Evolutionary conservation across 495 filamentous ascomycete species (phyloP), one percentile per base, ranked within the genome.

Genomic region (Penicillium desertorum): DNA sequence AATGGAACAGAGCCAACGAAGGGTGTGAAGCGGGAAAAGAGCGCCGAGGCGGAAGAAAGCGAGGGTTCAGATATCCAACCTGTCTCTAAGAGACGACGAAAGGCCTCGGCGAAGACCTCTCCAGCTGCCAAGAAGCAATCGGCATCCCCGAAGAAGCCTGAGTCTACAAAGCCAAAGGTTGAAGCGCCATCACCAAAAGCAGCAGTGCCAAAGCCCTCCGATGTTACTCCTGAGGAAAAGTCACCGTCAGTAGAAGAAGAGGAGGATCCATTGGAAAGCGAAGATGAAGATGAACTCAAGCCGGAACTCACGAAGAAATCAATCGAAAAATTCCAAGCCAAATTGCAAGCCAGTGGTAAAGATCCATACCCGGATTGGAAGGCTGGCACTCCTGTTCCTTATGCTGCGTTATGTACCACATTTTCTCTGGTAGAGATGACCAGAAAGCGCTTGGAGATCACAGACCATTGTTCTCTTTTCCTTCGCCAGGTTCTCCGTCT

Each of bases 361-460:
- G 89, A 96, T 69, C 88, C 89, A 44, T 98, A 92, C 73, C 91
- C 92, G 5, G 93, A 98, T 71, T 98, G 94, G 94, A 86, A 90
- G 66, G 71, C 87, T 19, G 92, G 91, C 32, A 83, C 89, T 42
- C 90, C 92, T 27, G 90, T 96, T 1, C 94, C 94, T 11, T 98
- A 98, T 62, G 95, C 92, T 27, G 94, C 95, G 36, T 81, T 98
- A 22, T 97, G 94, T 67, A 91, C 85, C 7, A 97, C 94, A 0
- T 98, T 98, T 68, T 96, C 91, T 16, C 81, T 96, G 25, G 84
- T 97, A 46, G 94, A 98, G 67, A 83, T 94, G 77, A 98, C 93
- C 0, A 89, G 89, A 5, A 98, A 98, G 68, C 83, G 94, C 25
- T 75, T 98, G 11, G 77, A 88, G 43, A 98, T 98, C 50, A 77